A percentile compares a stretch with the other conserved stretches of the same genome.
phyloP scores from a whole-genome alignment of 176 grass and related monocot genomes.

The Oryza glumipatula region DNA sequence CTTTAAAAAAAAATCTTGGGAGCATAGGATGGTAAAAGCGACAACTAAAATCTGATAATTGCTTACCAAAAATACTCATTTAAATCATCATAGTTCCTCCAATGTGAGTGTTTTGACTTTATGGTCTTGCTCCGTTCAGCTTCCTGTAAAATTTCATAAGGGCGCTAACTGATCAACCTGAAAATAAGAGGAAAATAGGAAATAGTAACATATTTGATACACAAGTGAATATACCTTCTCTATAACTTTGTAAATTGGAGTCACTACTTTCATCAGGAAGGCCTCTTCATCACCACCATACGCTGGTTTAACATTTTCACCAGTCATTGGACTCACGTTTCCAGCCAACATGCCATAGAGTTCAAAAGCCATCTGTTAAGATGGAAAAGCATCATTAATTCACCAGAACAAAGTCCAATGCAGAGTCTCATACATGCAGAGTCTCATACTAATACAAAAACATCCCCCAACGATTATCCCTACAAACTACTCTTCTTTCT shows the following conservation, averaged over 20 bases:
- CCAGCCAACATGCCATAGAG: conserved; percentile 87
- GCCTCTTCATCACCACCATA: conserved; percentile 91
- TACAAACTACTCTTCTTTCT: conserved; percentile 4
- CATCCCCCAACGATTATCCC: not conserved
- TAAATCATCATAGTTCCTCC: conserved; percentile 99
- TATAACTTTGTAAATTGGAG: conserved; percentile 84
- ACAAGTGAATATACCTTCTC: conserved; percentile 55
- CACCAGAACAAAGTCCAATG: not conserved
- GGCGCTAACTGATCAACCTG: not conserved
- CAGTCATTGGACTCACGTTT: conserved; percentile 87
- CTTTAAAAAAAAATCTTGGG: not conserved
- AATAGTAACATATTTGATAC: conserved; percentile 3
- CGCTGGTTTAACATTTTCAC: conserved; percentile 92
- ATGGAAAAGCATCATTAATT: conserved; percentile 9
- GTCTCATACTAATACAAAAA: conserved; percentile 5
- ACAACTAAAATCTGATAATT: conserved; percentile 1
- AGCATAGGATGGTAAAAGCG: conserved; percentile 16
- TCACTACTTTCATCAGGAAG: conserved; percentile 87
- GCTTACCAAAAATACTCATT: conserved; percentile 97
- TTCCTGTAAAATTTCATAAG: conserved; percentile 63
- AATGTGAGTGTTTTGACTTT: conserved; percentile 94
- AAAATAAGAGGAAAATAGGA: conserved; percentile 34
- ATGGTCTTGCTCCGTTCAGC: conserved; percentile 77
- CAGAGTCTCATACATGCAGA: not conserved
- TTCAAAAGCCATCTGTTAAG: conserved; percentile 92